Percentiles rank a stretch among this genome's conserved stretches.
Conservation (phyloP, 2,329 filamentous ascomycete genomes). For the Aspergillus clavatus region DNA sequence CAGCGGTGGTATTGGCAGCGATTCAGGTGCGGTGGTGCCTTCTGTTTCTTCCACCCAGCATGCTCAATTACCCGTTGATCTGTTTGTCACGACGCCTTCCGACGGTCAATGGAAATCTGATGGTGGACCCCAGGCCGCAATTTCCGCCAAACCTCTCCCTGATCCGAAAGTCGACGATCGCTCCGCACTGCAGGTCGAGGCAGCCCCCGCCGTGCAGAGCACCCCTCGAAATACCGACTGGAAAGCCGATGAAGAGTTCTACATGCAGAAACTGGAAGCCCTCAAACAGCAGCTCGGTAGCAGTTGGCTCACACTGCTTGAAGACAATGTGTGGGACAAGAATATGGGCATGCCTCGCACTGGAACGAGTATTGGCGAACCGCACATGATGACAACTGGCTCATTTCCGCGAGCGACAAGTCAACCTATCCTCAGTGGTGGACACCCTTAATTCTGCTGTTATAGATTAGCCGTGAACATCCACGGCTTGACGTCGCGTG, state of each 20-base stretch:
- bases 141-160: slow-evolving; percentile 20
- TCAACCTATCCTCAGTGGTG: slow-evolving; percentile 40
- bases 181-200: slow-evolving; percentile 11
- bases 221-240: slow-evolving; percentile 27
- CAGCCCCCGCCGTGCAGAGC: slow-evolving; percentile 20
- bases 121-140: slow-evolving; percentile 25
- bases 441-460: slow-evolving; percentile 23
- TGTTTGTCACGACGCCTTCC: slow-evolving; percentile 20
- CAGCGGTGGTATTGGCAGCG: slow-evolving; percentile 27
- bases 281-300: slow-evolving; percentile 80
- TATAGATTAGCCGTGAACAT: neutral
- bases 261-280: slow-evolving; percentile 82
- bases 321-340: slow-evolving; percentile 63
- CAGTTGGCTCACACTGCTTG: slow-evolving; percentile 79
- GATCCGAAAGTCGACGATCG: slow-evolving; percentile 14
- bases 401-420: slow-evolving; percentile 32
- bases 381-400: slow-evolving; percentile 28
- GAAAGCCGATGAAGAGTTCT: slow-evolving; percentile 63
- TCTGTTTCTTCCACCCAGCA: slow-evolving; percentile 27
- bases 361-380: slow-evolving; percentile 29
- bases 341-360: slow-evolving; percentile 27
- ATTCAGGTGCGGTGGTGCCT: slow-evolving; percentile 25
- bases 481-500: neutral
- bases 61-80: slow-evolving; percentile 25
- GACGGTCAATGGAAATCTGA: slow-evolving; percentile 30